Conservation (phyloP, 1,284 basidiomycete genomes). For the Ganoderma boninense region DNA sequence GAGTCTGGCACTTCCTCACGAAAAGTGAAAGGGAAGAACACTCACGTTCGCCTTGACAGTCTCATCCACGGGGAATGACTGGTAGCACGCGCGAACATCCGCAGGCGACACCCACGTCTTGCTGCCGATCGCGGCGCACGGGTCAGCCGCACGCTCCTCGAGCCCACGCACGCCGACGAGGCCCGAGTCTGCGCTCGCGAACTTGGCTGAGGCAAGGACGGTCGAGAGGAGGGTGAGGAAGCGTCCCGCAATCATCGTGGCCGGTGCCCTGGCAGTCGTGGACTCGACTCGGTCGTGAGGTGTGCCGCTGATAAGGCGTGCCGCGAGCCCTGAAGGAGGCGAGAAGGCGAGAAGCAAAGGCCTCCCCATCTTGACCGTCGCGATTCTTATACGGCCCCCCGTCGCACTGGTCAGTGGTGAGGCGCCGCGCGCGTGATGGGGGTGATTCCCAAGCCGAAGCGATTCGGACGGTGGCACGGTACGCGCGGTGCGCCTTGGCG, state of each 20-base stretch:
- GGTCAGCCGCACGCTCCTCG: conserved; percentile 44
- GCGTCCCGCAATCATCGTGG: conserved; percentile 25
- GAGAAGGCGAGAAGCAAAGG: neutral
- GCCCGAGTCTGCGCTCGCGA: conserved; percentile 16
- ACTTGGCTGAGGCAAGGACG: conserved; percentile 19
- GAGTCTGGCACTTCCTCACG: no score
- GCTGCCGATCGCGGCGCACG: conserved; percentile 58
- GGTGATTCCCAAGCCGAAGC: conserved; percentile 6
- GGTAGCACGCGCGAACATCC: conserved; percentile 59
- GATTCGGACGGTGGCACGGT: neutral
- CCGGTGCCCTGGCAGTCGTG: neutral
- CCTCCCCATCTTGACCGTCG: neutral
- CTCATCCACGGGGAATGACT: conserved; percentile 53
- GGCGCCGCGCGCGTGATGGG: conserved; percentile 1
- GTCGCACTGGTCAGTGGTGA: neutral
- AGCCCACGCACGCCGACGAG: conserved; percentile 2
- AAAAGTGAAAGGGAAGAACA: neutral
- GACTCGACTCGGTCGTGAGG: neutral
- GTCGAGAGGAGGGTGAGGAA: conserved; percentile 26
- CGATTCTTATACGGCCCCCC: neutral
- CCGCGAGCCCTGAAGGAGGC: neutral
- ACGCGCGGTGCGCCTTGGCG: neutral
- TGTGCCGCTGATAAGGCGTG: neutral
- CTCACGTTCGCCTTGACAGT: conserved; percentile 57
- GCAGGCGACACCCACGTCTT: conserved; percentile 61